Base-by-base conservation (phyloP, 176 grass and related monocot species). In the Zea luxurians region DNA sequence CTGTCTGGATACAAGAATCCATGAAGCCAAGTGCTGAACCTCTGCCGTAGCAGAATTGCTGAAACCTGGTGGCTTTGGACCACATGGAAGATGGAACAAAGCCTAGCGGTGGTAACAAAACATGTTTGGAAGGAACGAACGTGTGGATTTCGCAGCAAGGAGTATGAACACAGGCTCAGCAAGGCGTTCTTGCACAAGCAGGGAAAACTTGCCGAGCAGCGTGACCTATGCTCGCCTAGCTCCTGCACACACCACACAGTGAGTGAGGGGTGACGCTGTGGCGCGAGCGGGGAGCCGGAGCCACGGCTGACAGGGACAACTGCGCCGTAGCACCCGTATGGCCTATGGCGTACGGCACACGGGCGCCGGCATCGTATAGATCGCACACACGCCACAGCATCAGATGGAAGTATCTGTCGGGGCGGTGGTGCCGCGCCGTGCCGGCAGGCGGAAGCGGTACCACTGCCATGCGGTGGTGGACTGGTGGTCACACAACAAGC, bases 401-500 rank as follows among this genome's bases (percentile, higher is more conserved):
- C 37, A 65, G 35, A 18, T 27, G 27, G 27, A 27, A 27, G 27
- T 27, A 38, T 20, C 70, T 35, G 37, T 7, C 46, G 10, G 13
- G 37, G 5, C 68, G 71, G 64, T 48, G 77, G 84, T 13, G 64
- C 67, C 62, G 48, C 15, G 55, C 54, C 7, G 12, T 36, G 57
- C 40, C 16, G 47, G 10, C 13, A 48, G 43, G 7, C 47, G 3
- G 9, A 3, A 13, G 72, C 64, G 38, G 64, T 20, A 34, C 59
- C 73, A 8, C 27, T 38, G 48, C 8, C 71, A 66, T 57, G 52
- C 10, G 58, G 36, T 68, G 66, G 66, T 47, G 66, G 66, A 57
- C 17, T 68, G 84, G 70, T 46, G 82, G 79, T n/a, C 68, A 64
- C 48, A 54, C 43, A 35, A 3, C 20, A 8, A 43, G 17, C n/a